phyloP scores from a whole-genome alignment of 2,329 filamentous ascomycete species.

The Pestalotiopsis sp. region DNA sequence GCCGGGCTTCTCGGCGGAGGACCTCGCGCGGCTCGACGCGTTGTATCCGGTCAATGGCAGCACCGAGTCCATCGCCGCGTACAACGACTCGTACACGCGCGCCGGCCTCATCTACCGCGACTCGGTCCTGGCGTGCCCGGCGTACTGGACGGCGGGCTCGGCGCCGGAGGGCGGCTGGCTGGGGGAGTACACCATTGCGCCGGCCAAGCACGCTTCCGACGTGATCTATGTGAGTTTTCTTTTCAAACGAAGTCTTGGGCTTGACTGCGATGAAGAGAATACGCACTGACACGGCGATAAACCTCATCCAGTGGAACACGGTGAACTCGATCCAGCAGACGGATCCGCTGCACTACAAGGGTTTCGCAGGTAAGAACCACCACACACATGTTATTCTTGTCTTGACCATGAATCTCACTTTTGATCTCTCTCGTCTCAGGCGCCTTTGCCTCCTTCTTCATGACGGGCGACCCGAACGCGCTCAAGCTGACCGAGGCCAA shows the following conservation, averaged over 20 bases:
- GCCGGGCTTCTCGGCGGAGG: constrained; percentile 43
- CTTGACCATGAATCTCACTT: background rate
- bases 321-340: constrained; percentile 54
- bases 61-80: constrained; percentile 48
- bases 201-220: constrained; percentile 62
- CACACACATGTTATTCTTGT: background rate
- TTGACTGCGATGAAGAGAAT: too few relatives aligned
- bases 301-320: constrained; percentile 52
- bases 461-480: constrained; percentile 60
- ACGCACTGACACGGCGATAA: background rate
- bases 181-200: constrained; percentile 61
- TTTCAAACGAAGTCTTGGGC: background rate
- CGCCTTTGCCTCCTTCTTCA: constrained; percentile 62
- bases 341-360: constrained; percentile 56
- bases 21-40: constrained; percentile 41
- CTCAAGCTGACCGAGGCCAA: constrained; percentile 53
- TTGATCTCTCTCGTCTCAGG: constrained; percentile 36
- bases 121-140: constrained; percentile 60
- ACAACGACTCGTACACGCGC: constrained; percentile 52
- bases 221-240: constrained; percentile 50
- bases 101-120: constrained; percentile 63
- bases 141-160: constrained; percentile 55
- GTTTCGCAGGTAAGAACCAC: constrained; percentile 39
- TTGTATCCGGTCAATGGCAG: constrained; percentile 51
- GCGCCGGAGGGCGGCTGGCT: constrained; percentile 51